Base-by-base conservation (phyloP, 169 alveolate genomes). In the Cyclospora cayetanensis region DNA sequence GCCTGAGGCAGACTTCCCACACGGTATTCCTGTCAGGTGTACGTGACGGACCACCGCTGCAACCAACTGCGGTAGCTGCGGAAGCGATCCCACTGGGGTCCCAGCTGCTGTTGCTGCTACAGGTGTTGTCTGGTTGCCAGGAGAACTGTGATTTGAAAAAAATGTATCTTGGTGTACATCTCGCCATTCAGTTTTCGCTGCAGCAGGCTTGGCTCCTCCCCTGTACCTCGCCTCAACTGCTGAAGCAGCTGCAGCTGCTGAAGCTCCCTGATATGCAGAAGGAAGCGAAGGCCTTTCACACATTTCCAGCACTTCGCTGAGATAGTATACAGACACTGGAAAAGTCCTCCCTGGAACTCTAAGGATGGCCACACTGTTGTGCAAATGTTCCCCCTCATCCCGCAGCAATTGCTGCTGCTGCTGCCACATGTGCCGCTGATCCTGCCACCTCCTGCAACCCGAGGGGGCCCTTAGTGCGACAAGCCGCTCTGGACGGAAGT, bases 301-400 rank as follows among this genome's bases (percentile, higher is more conserved):
- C 86, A 76, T 76, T 20, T 22, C 18, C 7, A 76, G 12, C 25
- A 76, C 86, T 15, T 76, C 86, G 35, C 39, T 50, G 42, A 76
- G 86, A 93, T 98, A 99, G 91, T 97, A 98, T 25, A 97, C 95
- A 27, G 96, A 96, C 34, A 99, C 99, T 39, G 99, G 99, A 91
- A 98, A 99, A 12, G 99, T 98, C 91, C 99, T 95, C 9, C 99
- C 99, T 25, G 99, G 99, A 42, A 99, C 99, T 41, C 96, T 95
- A 95, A 97, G 98, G 39, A 65, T 50, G 43, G 34, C 74, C 80
- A 80, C 90, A 55, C 53, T 53, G 76, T 34, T 50, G 46, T 80
- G 53, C 12, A n/a, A 39, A 27, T 39, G 52, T 22, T 31, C 90
- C 55, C 50, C 52, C 72, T 37, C 53, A 2, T 27, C 90, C 41